These are phyloP conservation scores for Vanderwaltozyma tropicalis DNA, from an alignment of 805 yeast species.

Conservation along the genomic window DNA sequence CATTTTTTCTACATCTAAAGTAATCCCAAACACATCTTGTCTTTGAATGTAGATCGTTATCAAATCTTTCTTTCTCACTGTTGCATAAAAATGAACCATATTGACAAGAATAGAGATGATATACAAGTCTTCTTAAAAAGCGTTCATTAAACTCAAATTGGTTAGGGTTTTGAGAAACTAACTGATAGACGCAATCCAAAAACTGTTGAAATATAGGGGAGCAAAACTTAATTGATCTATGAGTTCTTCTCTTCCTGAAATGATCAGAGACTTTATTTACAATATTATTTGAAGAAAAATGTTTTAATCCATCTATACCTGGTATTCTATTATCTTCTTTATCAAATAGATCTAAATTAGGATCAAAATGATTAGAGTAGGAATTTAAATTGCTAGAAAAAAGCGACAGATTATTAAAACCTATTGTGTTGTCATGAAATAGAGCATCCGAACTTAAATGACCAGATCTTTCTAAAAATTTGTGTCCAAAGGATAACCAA, in stretches of 20 bases:
- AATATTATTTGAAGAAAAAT: slow-evolving; percentile 1
- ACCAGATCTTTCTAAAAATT: slow-evolving; percentile 75
- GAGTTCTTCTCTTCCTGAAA: slow-evolving; percentile 24
- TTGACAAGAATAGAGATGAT: slow-evolving; percentile 88
- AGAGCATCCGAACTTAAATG: slow-evolving; percentile 50
- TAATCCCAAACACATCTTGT: slow-evolving; percentile 92
- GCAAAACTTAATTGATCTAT: slow-evolving; percentile 41
- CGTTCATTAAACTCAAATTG: slow-evolving; percentile 83
- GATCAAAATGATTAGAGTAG: not conserved
- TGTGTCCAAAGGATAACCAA: slow-evolving; percentile 91
- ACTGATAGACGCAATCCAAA: slow-evolving; percentile 78
- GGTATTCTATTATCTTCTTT: not conserved
- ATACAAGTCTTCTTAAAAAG: slow-evolving; percentile 70
- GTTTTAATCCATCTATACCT: slow-evolving; percentile 1
- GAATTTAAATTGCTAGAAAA: not conserved
- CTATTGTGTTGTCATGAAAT: slow-evolving; percentile 32
- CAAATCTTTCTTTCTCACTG: slow-evolving; percentile 51
- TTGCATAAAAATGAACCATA: slow-evolving; percentile 84
- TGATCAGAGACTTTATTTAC: slow-evolving; percentile 4
- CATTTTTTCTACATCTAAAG: slow-evolving; percentile 61
- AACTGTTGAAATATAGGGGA: slow-evolving; percentile 94
- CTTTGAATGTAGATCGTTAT: slow-evolving; percentile 32
- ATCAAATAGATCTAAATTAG: not conserved
- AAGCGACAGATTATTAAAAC: slow-evolving; percentile 1
- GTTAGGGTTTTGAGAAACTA: slow-evolving; percentile 57